phyloP scores from a whole-genome alignment of 2,329 filamentous ascomycete genomes.

The Torrubiella hemipterigena region DNA sequence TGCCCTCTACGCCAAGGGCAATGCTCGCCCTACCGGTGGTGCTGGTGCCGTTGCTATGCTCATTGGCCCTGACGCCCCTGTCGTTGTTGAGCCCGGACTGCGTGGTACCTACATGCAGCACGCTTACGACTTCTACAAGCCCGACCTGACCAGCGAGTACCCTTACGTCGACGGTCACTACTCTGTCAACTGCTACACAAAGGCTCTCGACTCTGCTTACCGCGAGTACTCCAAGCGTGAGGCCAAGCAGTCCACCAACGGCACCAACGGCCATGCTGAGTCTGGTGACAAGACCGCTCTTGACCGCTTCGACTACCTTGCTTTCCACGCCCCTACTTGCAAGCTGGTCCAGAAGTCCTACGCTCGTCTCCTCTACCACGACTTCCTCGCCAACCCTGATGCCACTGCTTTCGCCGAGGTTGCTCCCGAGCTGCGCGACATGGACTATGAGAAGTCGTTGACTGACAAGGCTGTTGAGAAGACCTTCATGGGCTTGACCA shows the following conservation, averaged over 20 bases:
- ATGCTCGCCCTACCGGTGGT: slow-evolving; percentile 69
- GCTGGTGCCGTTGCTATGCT: slow-evolving; percentile 70
- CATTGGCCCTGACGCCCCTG: slow-evolving; percentile 64
- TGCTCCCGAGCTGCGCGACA: slow-evolving; percentile 61
- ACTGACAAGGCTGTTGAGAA: slow-evolving; percentile 77
- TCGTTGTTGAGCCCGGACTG: slow-evolving; percentile 67
- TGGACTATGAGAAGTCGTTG: slow-evolving; percentile 70
- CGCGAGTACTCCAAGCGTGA: slow-evolving; percentile 69
- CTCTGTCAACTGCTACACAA: slow-evolving; percentile 70
- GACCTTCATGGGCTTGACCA: slow-evolving; percentile 72
- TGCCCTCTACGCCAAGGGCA: slow-evolving; percentile 74
- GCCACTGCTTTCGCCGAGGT: slow-evolving; percentile 61
- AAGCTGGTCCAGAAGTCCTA: slow-evolving; percentile 82
- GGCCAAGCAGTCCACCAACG: slow-evolving; percentile 43
- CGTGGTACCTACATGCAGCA: slow-evolving; percentile 73
- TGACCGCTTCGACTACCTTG: slow-evolving; percentile 73
- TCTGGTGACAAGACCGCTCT: slow-evolving; percentile 46
- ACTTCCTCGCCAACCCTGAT: slow-evolving; percentile 62
- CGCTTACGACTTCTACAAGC: slow-evolving; percentile 86
- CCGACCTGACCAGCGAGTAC: slow-evolving; percentile 77
- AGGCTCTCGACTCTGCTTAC: slow-evolving; percentile 72
- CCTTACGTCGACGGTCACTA: slow-evolving; percentile 76
- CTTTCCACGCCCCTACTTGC: slow-evolving; percentile 78
- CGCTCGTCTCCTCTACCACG: slow-evolving; percentile 73
- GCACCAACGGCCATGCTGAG: slow-evolving; percentile 37